Percentiles rank a stretch among this genome's conserved stretches.
Evolutionary conservation across 495 filamentous ascomycete genomes (phyloP).

Genomic region (Penicillium mononematosum): DNA sequence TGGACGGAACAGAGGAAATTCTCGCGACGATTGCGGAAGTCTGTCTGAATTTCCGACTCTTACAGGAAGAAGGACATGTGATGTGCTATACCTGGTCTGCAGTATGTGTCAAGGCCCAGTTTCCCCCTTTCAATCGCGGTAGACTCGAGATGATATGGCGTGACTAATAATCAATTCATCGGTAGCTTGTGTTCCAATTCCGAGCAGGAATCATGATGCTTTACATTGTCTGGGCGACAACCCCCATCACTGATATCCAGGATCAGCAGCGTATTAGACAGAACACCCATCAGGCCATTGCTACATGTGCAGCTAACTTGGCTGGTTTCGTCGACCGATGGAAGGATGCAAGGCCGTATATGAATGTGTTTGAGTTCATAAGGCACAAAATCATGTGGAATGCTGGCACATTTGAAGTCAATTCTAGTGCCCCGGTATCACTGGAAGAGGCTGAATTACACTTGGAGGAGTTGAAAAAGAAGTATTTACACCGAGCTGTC

Average conservation of each 20-base stretch:
- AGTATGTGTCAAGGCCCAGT: slow-evolving; percentile 16
- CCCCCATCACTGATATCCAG: slow-evolving; percentile 8
- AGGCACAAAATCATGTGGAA: slow-evolving; percentile 15
- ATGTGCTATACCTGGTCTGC: slow-evolving; percentile 41
- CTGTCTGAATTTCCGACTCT: slow-evolving; percentile 28
- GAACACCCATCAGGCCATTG: slow-evolving; percentile 24
- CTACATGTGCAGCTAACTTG: slow-evolving; percentile 25
- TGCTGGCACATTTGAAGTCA: neutral
- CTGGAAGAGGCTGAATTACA: slow-evolving; percentile 22
- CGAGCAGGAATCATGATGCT: slow-evolving; percentile 34
- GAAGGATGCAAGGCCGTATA: slow-evolving; percentile 30
- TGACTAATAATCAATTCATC: slow-evolving; percentile 5
- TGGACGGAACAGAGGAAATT: slow-evolving; percentile 30
- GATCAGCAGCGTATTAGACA: slow-evolving; percentile 2
- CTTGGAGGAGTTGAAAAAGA: slow-evolving; percentile 28
- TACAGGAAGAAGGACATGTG: slow-evolving; percentile 37
- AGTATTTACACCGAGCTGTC: slow-evolving; percentile 31
- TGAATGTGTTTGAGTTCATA: slow-evolving; percentile 26
- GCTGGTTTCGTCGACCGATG: slow-evolving; percentile 30
- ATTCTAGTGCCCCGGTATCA: neutral
- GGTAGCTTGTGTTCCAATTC: slow-evolving; percentile 37
- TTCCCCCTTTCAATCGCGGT: neutral
- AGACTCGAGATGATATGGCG: neutral
- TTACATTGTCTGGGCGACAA: slow-evolving; percentile 32
- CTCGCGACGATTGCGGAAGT: slow-evolving; percentile 32